Evolutionary conservation across 768 basidiomycete genomes (phyloP), one percentile per base, ranked within the genome.

Genomic region (Hypholoma fasciculare): DNA sequence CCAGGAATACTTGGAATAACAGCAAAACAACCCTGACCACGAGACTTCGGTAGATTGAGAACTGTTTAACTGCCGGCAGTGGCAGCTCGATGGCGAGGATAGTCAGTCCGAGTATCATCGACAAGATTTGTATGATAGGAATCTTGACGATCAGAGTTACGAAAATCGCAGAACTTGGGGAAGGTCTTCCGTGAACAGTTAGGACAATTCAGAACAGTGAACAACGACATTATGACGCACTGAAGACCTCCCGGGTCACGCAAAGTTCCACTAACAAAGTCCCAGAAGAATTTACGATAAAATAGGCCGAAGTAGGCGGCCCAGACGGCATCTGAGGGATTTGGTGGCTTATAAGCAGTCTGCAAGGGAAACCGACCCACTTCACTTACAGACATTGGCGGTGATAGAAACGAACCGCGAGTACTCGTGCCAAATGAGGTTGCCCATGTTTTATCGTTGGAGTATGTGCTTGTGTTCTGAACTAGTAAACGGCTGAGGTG

Each of bases 201-300:
- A 39, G 38, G 27, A 19, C 52, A 13, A 56, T 34, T 37, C 46
- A 44, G 12, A 20, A 44, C 16, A 27, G 16, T 36, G 14, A 27
- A 26, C 34, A 16, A 46, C 39, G 49, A 5, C 13, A 6, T 17
- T 40, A 40, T 23, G 16, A 85, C 87, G 68, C 62, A 92, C 90
- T 92, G 89, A 23, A 90, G 56, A 53, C 90, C 90, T 75, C 90
- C 90, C 27, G 90, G 90, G 69, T 84, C 81, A 60, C 90, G 88
- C 57, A 92, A 69, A 57, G 81, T 87, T 48, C 90, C 94, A 58
- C 85, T 87, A n/a, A 94, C 76, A 69, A 96, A 93, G 76, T 96
- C 95, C 90, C 92, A 96, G 76, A 96, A 95, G 83, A 93, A 96
- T 76, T 96, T 96, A 73, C 93, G 90, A 76, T 86, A 94, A 65